Base-by-base conservation (phyloP, 192 early-diverging fungal species). In the Gonapodya prolifera region DNA sequence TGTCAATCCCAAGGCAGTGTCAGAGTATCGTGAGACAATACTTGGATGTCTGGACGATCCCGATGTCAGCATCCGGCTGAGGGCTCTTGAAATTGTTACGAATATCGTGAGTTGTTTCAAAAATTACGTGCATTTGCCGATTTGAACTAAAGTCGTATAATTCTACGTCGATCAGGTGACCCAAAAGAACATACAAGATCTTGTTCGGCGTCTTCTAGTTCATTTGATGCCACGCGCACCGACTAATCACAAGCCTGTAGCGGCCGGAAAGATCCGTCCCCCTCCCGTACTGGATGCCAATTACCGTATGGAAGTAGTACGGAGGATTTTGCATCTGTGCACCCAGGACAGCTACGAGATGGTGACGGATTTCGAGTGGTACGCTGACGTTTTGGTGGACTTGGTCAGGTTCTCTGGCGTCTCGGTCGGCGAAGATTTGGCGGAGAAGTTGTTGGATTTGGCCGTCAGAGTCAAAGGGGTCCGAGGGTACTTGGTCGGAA, bases 351-450 rank as follows among this genome's bases (percentile, higher is more conserved):
- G 91, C 2, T 99, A 96, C 77, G 87, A 85, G 28, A 89, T 95
- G 79, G 86, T 97, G 34, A 84, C 88, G 23, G 92, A 96, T 80
- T 98, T 98, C 86, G 94, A 97, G 80, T 99, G 98, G 98, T 97
- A 97, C 79, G 86, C 98, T 34, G 85, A 88, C 0, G 87, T 93
- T 0, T 87, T 98, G 32, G 89, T 91, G 0, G 92, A 92, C 70
- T 85, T 98, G 2, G 92, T 91, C 0, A 89, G 92, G 35, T 82
- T 93, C 1, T 82, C 91, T 16, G 92, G 92, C 35, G 91, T 94
- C 0, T 90, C 89, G 77, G 92, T 93, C 1, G 94, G 92, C 0
- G 82, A 84, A 30, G 13, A 86, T n/a, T 75, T 97, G 18, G 86
- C 87, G 34, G 85, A 85, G 2, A 92, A 95, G 82, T 80, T 98